Percentiles rank a stretch among this genome's conserved stretches.
These are phyloP conservation scores for Pharnaceum exiguum DNA, from an alignment of 148 eudicot genomes.

Conservation along the genomic window DNA sequence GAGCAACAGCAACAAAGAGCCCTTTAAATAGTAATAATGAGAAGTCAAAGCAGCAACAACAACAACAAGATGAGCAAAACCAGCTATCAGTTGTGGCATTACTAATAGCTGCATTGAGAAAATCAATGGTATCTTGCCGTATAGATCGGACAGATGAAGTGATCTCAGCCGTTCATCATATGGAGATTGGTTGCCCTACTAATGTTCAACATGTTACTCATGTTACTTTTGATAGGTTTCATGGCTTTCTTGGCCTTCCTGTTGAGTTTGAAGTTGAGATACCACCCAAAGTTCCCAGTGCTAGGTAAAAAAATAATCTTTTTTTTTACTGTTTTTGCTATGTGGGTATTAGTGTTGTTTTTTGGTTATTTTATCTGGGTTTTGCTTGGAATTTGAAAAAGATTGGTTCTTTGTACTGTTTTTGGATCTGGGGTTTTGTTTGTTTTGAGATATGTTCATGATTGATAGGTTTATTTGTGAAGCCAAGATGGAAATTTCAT, in stretches of 20 bases:
- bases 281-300: constrained; percentile 77
- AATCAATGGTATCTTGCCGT: constrained; percentile 49
- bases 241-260: constrained; percentile 89
- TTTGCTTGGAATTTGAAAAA: neutral
- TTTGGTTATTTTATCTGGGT: neutral
- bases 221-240: constrained; percentile 84
- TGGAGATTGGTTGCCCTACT: constrained; percentile 99
- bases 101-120: constrained; percentile 41
- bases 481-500: neutral
- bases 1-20: constrained; percentile 26
- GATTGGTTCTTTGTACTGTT: no score
- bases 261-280: constrained; percentile 63
- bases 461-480: no score
- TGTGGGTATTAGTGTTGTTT: neutral
- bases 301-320: constrained; percentile 77
- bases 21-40: no score
- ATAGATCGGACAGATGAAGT: constrained; percentile 36
- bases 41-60: constrained; percentile 12
- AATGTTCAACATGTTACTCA: constrained; percentile 81
- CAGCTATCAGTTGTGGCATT: constrained; percentile 40
- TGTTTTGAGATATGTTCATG: no score
- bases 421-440: no score
- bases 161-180: constrained; percentile 36
- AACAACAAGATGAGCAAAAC: constrained; percentile 17
- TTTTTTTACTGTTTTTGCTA: neutral